Evolutionary conservation across 2,329 filamentous ascomycete species (phyloP).

Genomic region (Immersiporthe knoxdaviesiana): DNA sequence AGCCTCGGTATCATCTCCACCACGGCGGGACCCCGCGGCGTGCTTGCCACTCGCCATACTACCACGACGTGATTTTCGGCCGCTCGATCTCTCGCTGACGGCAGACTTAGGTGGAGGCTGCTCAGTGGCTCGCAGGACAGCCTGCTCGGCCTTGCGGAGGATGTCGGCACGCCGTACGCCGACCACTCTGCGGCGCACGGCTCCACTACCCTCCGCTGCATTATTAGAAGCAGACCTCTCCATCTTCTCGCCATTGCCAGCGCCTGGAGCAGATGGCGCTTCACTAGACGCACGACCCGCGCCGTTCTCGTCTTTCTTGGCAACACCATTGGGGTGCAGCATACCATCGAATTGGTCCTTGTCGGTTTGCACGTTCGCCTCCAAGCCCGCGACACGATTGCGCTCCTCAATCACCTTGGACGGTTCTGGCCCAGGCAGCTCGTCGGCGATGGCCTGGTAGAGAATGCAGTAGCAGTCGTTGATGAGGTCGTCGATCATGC

Average conservation of each 20-base stretch:
- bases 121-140: conserved; percentile 55
- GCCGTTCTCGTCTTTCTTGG: conserved; percentile 23
- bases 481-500: conserved; percentile 89
- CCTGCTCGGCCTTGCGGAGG: conserved; percentile 64
- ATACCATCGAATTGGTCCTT: conserved; percentile 35
- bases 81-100: conserved; percentile 28
- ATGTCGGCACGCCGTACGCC: conserved; percentile 61
- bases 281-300: conserved; percentile 24
- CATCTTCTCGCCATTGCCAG: conserved; percentile 40
- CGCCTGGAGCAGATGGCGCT: conserved; percentile 25
- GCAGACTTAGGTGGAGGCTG: conserved; percentile 47
- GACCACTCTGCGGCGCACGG: conserved; percentile 43
- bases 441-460: conserved; percentile 68
- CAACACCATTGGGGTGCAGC: conserved; percentile 31
- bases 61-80: conserved; percentile 53
- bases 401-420: conserved; percentile 51
- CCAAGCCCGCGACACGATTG: conserved; percentile 43
- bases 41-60: conserved; percentile 52
- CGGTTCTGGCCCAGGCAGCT: conserved; percentile 56
- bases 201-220: conserved; percentile 37
- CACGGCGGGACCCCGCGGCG: conserved; percentile 39
- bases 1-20: conserved; percentile 37
- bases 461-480: conserved; percentile 84
- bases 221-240: conserved; percentile 43
- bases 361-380: conserved; percentile 41